phyloP scores from a whole-genome alignment of 805 yeast genomes.

The Wickerhamiella galacta region DNA sequence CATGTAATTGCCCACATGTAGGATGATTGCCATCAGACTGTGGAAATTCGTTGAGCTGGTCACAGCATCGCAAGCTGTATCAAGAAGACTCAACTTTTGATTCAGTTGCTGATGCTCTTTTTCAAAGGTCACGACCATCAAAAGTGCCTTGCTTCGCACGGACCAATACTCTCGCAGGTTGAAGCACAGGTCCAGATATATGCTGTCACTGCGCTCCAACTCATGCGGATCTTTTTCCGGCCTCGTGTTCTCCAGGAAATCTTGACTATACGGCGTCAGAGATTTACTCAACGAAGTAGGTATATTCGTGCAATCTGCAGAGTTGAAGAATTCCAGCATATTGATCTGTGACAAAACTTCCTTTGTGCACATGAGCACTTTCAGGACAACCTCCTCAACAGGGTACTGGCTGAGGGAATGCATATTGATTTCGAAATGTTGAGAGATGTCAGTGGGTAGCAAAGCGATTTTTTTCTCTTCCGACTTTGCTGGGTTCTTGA shows the following conservation, averaged over 20 bases:
- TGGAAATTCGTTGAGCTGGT: constrained; percentile 50
- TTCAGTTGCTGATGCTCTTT: constrained; percentile 63
- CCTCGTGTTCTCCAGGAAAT: constrained; percentile 7
- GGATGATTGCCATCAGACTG: constrained; percentile 62
- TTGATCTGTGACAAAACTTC: constrained; percentile 54
- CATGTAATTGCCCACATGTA: constrained; percentile 92
- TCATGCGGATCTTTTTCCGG: constrained; percentile 62
- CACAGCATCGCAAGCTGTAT: constrained; percentile 53
- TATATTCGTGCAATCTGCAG: constrained; percentile 58
- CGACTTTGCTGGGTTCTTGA: constrained; percentile 28
- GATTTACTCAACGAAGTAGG: constrained; percentile 53
- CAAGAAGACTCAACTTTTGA: constrained; percentile 48
- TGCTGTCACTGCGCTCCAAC: constrained; percentile 72
- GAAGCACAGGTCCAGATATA: constrained; percentile 66
- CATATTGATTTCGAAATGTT: constrained; percentile 85
- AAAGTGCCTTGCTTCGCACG: constrained; percentile 71
- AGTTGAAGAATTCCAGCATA: constrained; percentile 70
- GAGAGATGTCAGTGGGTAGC: constrained; percentile 72
- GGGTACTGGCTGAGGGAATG: constrained; percentile 51
- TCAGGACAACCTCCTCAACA: constrained; percentile 51
- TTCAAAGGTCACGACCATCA: constrained; percentile 51
- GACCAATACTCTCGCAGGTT: constrained; percentile 84
- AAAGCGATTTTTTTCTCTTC: constrained; percentile 45
- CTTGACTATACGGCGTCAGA: constrained; percentile 56
- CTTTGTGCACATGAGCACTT: constrained; percentile 57